phyloP scores from a whole-genome alignment of 495 filamentous ascomycete species.

The Terfezia boudieri region DNA sequence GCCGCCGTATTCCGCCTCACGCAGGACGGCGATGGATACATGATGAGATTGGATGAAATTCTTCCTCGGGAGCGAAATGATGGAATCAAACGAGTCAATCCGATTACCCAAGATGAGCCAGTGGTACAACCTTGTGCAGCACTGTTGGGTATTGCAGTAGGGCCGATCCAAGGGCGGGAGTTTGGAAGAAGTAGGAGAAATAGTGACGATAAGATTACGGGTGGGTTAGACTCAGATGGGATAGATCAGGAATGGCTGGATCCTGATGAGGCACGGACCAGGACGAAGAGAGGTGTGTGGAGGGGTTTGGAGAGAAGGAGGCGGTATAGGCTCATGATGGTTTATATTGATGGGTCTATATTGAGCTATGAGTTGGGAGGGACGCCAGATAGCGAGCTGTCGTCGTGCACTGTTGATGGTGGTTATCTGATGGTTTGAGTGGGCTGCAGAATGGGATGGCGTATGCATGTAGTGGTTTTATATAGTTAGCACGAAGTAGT shows the following conservation, averaged over 20 bases:
- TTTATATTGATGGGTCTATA: conserved; percentile 53
- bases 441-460: background rate
- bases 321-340: conserved; percentile 50
- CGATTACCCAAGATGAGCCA: conserved; percentile 33
- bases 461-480: too few relatives aligned
- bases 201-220: background rate
- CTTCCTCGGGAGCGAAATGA: conserved; percentile 9
- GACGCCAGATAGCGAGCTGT: conserved; percentile 7
- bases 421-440: background rate
- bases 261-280: conserved; percentile 17
- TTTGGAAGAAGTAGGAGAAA: conserved; percentile 2
- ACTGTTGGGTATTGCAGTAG: conserved; percentile 33
- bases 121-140: conserved; percentile 24
- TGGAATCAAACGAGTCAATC: conserved; percentile 16
- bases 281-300: conserved; percentile 5
- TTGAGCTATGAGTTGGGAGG: conserved; percentile 55
- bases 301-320: conserved; percentile 10
- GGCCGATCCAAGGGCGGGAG: conserved; percentile 40
- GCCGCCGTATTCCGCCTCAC: conserved; percentile 56
- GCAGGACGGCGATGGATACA: conserved; percentile 20
- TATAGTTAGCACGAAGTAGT: too few relatives aligned
- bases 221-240: background rate
- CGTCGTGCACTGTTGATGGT: background rate
- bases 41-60: conserved; percentile 15
- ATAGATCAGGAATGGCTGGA: background rate